Evolutionary conservation across 2,329 filamentous ascomycete genomes (phyloP).

Genomic region (Ophiocordyceps camponoti-saundersi): DNA sequence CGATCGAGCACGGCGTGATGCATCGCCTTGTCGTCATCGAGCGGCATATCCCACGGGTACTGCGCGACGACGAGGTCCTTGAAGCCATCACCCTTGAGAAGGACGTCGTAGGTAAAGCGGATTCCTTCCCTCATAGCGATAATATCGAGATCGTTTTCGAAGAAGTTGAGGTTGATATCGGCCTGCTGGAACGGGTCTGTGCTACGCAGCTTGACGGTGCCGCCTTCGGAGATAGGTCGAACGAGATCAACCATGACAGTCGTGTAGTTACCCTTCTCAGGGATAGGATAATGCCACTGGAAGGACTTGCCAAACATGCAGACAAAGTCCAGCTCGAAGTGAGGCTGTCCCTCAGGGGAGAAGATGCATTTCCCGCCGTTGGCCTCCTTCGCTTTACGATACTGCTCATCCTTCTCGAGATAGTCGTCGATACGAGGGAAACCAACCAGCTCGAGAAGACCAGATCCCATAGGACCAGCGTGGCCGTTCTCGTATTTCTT

Average conservation of each 20-base stretch:
- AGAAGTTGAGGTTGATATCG: slow-evolving; percentile 44
- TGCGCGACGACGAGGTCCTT: slow-evolving; percentile 32
- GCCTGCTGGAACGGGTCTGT: slow-evolving; percentile 39
- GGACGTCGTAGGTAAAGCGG: slow-evolving; percentile 35
- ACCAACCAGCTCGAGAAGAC: slow-evolving; percentile 32
- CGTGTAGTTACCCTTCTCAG: slow-evolving; percentile 28
- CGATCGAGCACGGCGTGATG: slow-evolving; percentile 36
- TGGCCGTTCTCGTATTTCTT: slow-evolving; percentile 18
- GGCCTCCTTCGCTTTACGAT: slow-evolving; percentile 21
- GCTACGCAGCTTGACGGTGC: slow-evolving; percentile 38
- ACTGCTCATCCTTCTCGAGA: slow-evolving; percentile 29
- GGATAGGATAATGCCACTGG: slow-evolving; percentile 27
- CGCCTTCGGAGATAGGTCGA: slow-evolving; percentile 21
- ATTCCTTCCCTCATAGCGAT: slow-evolving; percentile 41
- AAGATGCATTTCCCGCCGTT: slow-evolving; percentile 34
- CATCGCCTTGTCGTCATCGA: slow-evolving; percentile 37
- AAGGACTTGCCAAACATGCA: slow-evolving; percentile 34
- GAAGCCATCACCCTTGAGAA: slow-evolving; percentile 38
- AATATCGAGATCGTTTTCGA: slow-evolving; percentile 36
- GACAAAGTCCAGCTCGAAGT: slow-evolving; percentile 47
- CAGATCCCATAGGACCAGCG: slow-evolving; percentile 20
- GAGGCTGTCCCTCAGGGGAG: slow-evolving; percentile 36
- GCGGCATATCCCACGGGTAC: slow-evolving; percentile 45
- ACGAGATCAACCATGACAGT: slow-evolving; percentile 36
- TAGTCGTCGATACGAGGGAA: slow-evolving; percentile 40